A percentile compares a stretch with the other conserved stretches of the same genome.
These are phyloP conservation scores for Lactarius deliciosus DNA, from an alignment of 768 basidiomycete genomes.

Conservation along the genomic window DNA sequence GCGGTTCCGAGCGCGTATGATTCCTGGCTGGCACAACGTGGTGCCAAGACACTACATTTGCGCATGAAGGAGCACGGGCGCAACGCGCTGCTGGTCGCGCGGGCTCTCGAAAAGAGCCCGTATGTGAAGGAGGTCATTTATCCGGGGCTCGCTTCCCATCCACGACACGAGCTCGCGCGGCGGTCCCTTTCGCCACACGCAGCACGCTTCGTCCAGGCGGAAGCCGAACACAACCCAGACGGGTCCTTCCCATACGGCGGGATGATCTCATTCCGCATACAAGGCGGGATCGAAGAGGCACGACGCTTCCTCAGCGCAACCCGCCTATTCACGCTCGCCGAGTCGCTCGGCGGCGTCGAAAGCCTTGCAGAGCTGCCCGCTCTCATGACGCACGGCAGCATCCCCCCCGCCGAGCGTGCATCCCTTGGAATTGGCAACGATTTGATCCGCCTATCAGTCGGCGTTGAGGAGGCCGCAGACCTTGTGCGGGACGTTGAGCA, in stretches of 20 bases:
- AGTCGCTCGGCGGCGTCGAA: constrained; percentile 91
- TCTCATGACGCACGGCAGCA: constrained; percentile 84
- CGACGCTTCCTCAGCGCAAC: constrained; percentile 65
- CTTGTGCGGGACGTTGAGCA: constrained; percentile 67
- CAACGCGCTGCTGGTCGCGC: constrained; percentile 78
- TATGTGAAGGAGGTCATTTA: constrained; percentile 83
- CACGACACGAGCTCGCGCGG: constrained; percentile 64
- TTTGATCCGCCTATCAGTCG: constrained; percentile 78
- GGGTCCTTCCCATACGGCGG: constrained; percentile 86
- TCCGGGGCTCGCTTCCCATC: constrained; percentile 72
- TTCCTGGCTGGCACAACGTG: constrained; percentile 86
- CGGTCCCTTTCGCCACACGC: constrained; percentile 68
- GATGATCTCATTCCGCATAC: constrained; percentile 76
- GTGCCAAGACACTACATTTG: constrained; percentile 86
- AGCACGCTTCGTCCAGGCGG: constrained; percentile 53
- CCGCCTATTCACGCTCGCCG: constrained; percentile 76
- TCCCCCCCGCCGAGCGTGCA: constrained; percentile 66
- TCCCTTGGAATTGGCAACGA: constrained; percentile 75
- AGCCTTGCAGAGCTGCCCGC: constrained; percentile 85
- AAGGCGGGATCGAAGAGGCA: constrained; percentile 52
- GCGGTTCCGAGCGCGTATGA: constrained; percentile 86
- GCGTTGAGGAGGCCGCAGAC: constrained; percentile 87
- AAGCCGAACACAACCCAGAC: constrained; percentile 34
- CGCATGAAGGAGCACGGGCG: constrained; percentile 84
- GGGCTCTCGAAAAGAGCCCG: constrained; percentile 50